A percentile compares a stretch with the other conserved stretches of the same genome.
These are phyloP conservation scores for Mortierella sp. DNA, from an alignment of 371 early-diverging fungal genomes.

Conservation along the genomic window DNA sequence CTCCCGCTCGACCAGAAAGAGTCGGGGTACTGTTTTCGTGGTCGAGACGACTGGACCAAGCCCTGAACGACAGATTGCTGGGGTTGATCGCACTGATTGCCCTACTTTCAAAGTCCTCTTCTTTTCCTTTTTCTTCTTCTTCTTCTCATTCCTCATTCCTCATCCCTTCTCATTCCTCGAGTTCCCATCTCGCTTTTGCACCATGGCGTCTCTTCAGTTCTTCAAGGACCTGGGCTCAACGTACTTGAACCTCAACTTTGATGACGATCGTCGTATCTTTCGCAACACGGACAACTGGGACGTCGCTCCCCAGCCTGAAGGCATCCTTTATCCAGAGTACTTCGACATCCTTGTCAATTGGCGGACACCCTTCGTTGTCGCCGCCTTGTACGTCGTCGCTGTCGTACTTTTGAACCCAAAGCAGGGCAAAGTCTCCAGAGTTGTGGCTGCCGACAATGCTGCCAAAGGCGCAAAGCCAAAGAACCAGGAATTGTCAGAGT, in stretches of 20 bases:
- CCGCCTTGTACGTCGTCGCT: slow-evolving; percentile 40
- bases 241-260: slow-evolving; percentile 45
- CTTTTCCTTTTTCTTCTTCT: not conserved
- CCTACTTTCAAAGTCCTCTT: not conserved
- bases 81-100: too few species aligned
- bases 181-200: not conserved
- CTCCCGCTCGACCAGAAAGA: too few species aligned
- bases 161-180: slow-evolving; percentile 9
- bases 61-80: too few species aligned
- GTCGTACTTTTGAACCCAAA: slow-evolving; percentile 54
- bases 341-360: slow-evolving; percentile 52
- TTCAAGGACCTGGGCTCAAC: slow-evolving; percentile 39
- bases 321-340: slow-evolving; percentile 53
- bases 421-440: slow-evolving; percentile 53
- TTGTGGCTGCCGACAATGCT: slow-evolving; percentile 48
- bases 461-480: slow-evolving; percentile 17
- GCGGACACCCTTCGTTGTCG: slow-evolving; percentile 43
- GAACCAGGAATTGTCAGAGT: slow-evolving; percentile 39
- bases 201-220: slow-evolving; percentile 24
- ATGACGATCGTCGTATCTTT: slow-evolving; percentile 41
- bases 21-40: too few species aligned
- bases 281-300: slow-evolving; percentile 47
- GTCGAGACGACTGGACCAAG: too few species aligned
- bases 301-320: slow-evolving; percentile 35
- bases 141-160: slow-evolving; percentile 1